Base-by-base conservation (phyloP, 164 flowering plant genomes). In the Stephania cephalantha region DNA sequence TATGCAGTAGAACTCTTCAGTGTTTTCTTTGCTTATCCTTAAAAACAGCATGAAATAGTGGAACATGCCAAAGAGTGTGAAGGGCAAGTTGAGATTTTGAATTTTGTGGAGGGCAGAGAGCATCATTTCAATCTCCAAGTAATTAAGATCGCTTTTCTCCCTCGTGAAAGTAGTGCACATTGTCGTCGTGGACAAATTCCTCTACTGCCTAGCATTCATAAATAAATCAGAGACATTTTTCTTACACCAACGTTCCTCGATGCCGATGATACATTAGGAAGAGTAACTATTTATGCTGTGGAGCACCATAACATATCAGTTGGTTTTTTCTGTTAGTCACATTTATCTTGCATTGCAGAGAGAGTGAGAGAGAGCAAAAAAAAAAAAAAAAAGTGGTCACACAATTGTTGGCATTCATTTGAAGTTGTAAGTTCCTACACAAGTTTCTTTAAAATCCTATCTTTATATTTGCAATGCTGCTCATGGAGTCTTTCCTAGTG, bases 291-390 rank as follows among this genome's bases (percentile, higher is more conserved):
- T 58, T 18, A 12, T 58, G 64, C 13, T 58, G 64, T 10, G 4
- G 18, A 58, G n/a, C 64, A 15, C 20, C 18, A 12, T 58, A 58
- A 12, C 64, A 58, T 15, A 58, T 58, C 20, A 10, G 13, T 58
- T 58, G 17, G 64, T 58, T 58, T 58, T 50, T 58, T 58, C 64
- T 58, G 64, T 58, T 58, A 58, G 64, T 58, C 64, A 65, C 68
- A 65, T 65, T 65, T 65, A 22, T 22, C 35, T 65, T 65, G 68
- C 68, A 65, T 65, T 35, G 42, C 42, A 35, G 42, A 35, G 4
- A 35, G 68, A 65, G 31, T 22, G 31, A 65, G 68, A 65, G 68
- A 65, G 25, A 25, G n/a, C n/a, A n/a, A 25, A 25, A 25, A 25
- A 25, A 25, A 25, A 25, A 25, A 25, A 25, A 25, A 35, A 29